phyloP scores from a whole-genome alignment of 257 asterid species.

The Plectranthus barbatus region DNA sequence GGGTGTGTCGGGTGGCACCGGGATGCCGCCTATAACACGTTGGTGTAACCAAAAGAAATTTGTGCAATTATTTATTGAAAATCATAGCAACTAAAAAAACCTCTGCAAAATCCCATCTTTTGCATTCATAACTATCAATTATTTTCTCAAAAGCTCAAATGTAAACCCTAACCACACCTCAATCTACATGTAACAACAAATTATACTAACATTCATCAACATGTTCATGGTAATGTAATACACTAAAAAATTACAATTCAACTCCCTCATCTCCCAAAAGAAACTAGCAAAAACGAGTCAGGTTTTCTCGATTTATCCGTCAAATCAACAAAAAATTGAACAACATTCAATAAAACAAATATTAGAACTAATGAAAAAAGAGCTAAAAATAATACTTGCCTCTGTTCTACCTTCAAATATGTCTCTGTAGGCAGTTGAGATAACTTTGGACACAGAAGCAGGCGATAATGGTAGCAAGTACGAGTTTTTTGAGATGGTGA shows the following conservation, averaged over 20 bases:
- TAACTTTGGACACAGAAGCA: conserved; percentile 33
- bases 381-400: conserved; percentile 27
- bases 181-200: too few species aligned
- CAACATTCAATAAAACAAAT: conserved; percentile 4
- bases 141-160: too few species aligned
- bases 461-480: too few species aligned
- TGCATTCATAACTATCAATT: too few species aligned
- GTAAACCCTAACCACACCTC: too few species aligned
- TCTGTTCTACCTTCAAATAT: conserved; percentile 67
- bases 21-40: too few species aligned
- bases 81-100: too few species aligned
- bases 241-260: background rate
- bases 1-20: too few species aligned
- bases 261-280: background rate
- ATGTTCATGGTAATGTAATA: background rate
- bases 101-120: too few species aligned
- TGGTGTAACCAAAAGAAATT: too few species aligned
- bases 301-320: conserved; percentile 95
- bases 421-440: conserved; percentile 27
- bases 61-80: too few species aligned
- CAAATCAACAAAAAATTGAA: conserved; percentile 57
- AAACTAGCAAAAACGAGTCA: conserved; percentile 31
- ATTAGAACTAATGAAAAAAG: background rate
- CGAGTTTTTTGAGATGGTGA: too few species aligned
- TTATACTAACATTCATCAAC: background rate